Percentiles rank a stretch among this genome's conserved stretches.
Evolutionary conservation across 163 green algal genomes (phyloP).

Genomic region (Scenedesmus sp.): DNA sequence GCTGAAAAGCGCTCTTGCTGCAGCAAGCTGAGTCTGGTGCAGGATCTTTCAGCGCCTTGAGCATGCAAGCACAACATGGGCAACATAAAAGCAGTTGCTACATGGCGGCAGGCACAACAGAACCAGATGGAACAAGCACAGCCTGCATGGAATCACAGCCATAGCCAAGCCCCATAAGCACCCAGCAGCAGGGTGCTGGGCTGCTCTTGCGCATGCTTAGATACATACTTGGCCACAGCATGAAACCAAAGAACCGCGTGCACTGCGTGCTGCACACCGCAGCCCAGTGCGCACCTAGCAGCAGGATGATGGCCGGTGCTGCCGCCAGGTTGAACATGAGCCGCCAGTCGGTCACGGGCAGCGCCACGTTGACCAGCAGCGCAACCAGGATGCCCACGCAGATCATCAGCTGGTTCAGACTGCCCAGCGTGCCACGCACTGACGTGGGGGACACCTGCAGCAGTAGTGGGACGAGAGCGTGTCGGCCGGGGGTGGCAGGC

Average conservation of each 20-base stretch:
- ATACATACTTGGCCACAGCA: background rate
- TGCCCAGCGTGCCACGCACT: conserved; percentile 90
- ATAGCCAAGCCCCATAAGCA: background rate
- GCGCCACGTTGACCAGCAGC: conserved; percentile 85
- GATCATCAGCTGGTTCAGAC: conserved; percentile 98
- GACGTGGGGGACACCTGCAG: conserved; percentile 84
- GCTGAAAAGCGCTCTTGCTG: background rate
- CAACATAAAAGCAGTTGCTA: background rate
- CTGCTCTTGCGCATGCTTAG: background rate
- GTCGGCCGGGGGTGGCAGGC: too few relatives aligned
- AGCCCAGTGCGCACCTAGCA: conserved; percentile 67
- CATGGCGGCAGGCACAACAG: too few relatives aligned
- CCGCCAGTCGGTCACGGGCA: conserved; percentile 85
- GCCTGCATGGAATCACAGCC: too few relatives aligned
- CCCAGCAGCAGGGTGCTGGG: background rate
- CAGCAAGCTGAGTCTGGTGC: too few relatives aligned
- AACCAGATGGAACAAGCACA: too few relatives aligned
- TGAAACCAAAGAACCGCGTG: background rate
- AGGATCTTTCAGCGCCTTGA: too few relatives aligned
- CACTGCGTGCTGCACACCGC: too few relatives aligned
- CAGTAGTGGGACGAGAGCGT: too few relatives aligned
- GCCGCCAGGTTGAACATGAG: conserved; percentile 89
- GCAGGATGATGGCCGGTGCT: conserved; percentile 81
- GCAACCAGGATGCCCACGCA: conserved; percentile 95
- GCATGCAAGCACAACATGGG: too few relatives aligned